Base-by-base conservation (phyloP, 192 early-diverging fungal species). In the Tieghemiomyces parasiticus region DNA sequence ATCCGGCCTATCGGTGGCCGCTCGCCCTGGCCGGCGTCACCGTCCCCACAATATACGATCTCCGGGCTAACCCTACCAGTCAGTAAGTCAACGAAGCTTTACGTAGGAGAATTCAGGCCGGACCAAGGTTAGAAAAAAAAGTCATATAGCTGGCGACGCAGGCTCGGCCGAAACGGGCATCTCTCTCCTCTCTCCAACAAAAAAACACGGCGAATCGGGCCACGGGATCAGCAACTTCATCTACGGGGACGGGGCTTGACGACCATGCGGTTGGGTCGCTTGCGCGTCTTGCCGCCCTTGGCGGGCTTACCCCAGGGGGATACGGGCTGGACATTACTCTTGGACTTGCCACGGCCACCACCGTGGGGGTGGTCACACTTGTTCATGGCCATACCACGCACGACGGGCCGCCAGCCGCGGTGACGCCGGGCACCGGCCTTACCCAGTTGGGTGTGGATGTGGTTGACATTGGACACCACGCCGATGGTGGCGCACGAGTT, bases 321-420 rank as follows among this genome's bases (percentile, higher is more conserved):
- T 62, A 87, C 74, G 46, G 91, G 88, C 60, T 87, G 80, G 71
- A 88, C 88, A 70, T 84, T 85, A 64, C 94, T 89, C 83, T 95
- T 97, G 58, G 82, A 85, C 68, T 97, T 95, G 34, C 88, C 81
- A 63, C 84, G 77, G 51, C 92, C 93, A 85, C 95, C 95, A 74
- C 95, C 95, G 70, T 94, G 93, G 59, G 95, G 95, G 76, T 99
- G 95, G 73, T 93, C 91, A 51, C 76, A 74, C 10, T 89, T 82
- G 76, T 89, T 95, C 87, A 88, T 88, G n/a, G 92, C 90, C 60
- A 91, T 87, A 82, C 95, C 95, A 65, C 95, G 84, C 55, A 95
- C 92, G 25, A 79, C 81, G 19, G 95, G 95, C 56, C 95, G 80
- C 68, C 83, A 81, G n/a, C 93, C 93, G 42, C 81, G 69, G 66